Evolutionary conservation across 306 rosid genomes (phyloP), one percentile per base, ranked within the genome.

Genomic region (Herpetospermum pedunculosum): DNA sequence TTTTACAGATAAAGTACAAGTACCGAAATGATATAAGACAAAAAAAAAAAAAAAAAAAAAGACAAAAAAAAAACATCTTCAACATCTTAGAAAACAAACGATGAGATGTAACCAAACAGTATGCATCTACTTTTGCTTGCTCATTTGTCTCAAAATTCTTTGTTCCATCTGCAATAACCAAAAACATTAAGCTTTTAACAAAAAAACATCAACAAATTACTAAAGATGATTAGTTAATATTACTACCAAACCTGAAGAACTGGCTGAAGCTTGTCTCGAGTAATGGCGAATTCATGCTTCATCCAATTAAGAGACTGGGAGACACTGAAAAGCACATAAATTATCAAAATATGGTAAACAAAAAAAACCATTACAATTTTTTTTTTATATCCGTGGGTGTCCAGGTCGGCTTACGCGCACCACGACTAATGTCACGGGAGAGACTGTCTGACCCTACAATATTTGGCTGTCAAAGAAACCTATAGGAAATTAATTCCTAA

Each of bases 131-230:
- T 60, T 14, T 70, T 55, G 77, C 47, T 54, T 68, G 23, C 63
- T 70, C 71, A 37, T 53, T 1, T 71, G 13, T 64, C 87, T 82
- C 14, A 85, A 70, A 52, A 87, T 81, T 76, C 80, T 84, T 21
- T 49, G 73, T 77, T 84, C 88, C 92, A 87, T 82, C 92, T 89
- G 84, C 50, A 46, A 50, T 14, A 6, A 62, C 21, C 12, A 62
- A 34, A 62, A 57, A n/a, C 54, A 50, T 70, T 18, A 13, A 21
- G 18, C 34, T 53, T 48, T 19, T 72, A 60, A 25, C 46, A 26
- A 71, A 28, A 50, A 52, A 47, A 73, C 11, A 26, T 57, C 65
- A 67, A 35, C 54, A 18, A 69, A 30, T 34, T 53, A 49, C 15
- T 30, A 52, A 0, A 50, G 4, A 67, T 10, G 21, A 12, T 34